Evolutionary conservation across 129 eudicot species (phyloP), one percentile per base, ranked within the genome.

Genomic region (Flaveria trinervia): DNA sequence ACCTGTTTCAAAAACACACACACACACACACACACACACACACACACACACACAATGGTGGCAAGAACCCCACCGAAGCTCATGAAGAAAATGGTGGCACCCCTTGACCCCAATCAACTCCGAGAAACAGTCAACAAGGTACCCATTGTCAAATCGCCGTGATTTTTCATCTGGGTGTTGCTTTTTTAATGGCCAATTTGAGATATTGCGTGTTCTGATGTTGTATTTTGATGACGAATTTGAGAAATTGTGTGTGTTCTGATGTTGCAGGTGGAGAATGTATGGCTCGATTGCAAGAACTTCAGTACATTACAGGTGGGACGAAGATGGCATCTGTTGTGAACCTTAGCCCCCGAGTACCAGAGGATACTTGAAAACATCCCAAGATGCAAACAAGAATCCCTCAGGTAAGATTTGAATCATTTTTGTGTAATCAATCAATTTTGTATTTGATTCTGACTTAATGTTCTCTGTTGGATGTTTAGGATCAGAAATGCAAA

Each of bases 1-100:
- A 44, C 76, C 79, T 70, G 74, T 70, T 70, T 49, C 74, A 70
- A 61, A 23, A 54, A 78, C 49, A 61, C 51, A 45, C 30, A 59
- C 65, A 7, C 74, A 51, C 73, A 67, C 20, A 44, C 41, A 65
- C 23, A 65, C 23, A 75, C 61, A 68, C 41, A 71, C 64, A 79
- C 73, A 67, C 17, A 77, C 23, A 65, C 23, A 75, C 61, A 68
- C 41, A 71, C 64, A 79, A 94, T 94, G 98, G 97, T 91, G 28
- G 98, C 98, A 69, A 89, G 93, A 91, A 91, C 83, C 85, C 97
- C 98, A 87, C 92, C 88, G 49, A 94, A 91, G 81, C 84, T 57
- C 17, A 91, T 36, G 78, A 85, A 74, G 76, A 87, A 74, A 75
- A 61, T 83, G 89, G 93, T 79, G 90, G 93, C 85, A 71, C 92